phyloP scores from a whole-genome alignment of 2,329 filamentous ascomycete species.

The Pseudocercospora vitis region DNA sequence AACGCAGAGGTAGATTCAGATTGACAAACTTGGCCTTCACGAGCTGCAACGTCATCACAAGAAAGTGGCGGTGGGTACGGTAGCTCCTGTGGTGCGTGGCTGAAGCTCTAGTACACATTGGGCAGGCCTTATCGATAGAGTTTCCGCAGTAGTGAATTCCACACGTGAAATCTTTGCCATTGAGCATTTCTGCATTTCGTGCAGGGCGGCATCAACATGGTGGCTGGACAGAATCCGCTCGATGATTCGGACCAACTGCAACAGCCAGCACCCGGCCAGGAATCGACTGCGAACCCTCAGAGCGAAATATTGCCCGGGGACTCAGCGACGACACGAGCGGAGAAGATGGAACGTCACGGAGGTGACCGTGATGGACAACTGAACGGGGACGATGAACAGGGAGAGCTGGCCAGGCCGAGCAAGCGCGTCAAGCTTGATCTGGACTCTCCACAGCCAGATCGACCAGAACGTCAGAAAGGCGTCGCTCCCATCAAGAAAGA shows the following conservation, averaged over 20 bases:
- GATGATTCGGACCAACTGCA: slow-evolving; percentile 28
- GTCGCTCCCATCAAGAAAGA: slow-evolving; percentile 72
- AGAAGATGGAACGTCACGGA: slow-evolving; percentile 41
- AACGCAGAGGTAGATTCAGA: not conserved
- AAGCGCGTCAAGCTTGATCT: slow-evolving; percentile 42
- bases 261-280: slow-evolving; percentile 22
- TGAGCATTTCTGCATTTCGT: not conserved
- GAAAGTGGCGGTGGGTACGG: slow-evolving; percentile 5
- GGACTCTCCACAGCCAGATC: slow-evolving; percentile 14
- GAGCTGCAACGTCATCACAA: slow-evolving; percentile 1
- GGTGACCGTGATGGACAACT: slow-evolving; percentile 23
- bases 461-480: slow-evolving; percentile 49
- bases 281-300: slow-evolving; percentile 36
- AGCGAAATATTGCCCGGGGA: slow-evolving; percentile 38
- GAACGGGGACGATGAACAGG: slow-evolving; percentile 27
- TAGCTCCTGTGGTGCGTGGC: slow-evolving; percentile 1
- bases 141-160: slow-evolving; percentile 4
- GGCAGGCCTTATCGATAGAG: slow-evolving; percentile 9
- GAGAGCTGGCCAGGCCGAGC: slow-evolving; percentile 38
- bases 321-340: slow-evolving; percentile 42
- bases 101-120: no score
- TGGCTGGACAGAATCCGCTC: slow-evolving; percentile 27
- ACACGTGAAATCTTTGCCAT: not conserved
- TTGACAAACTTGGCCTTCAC: not conserved
- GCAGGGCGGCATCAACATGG: slow-evolving; percentile 8